phyloP scores from a whole-genome alignment of 768 basidiomycete genomes.

The Lactarius vividus region DNA sequence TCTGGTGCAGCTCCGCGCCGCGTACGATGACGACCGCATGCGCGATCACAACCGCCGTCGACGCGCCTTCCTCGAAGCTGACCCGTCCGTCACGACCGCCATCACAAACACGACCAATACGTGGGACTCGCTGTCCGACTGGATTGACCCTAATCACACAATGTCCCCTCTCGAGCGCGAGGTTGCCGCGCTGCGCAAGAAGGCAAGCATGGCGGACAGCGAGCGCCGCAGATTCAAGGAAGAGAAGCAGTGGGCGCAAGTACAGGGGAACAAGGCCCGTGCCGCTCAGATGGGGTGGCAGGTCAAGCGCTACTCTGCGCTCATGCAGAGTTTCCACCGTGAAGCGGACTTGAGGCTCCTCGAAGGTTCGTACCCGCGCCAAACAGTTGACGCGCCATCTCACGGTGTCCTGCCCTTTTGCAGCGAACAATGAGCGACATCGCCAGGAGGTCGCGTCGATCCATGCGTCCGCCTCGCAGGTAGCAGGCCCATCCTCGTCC shows the following conservation, averaged over 20 bases:
- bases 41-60: conserved; percentile 26
- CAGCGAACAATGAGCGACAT: conserved; percentile 31
- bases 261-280: conserved; percentile 71
- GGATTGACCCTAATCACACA: conserved; percentile 54
- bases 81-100: conserved; percentile 32
- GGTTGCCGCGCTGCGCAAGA: conserved; percentile 68
- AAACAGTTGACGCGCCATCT: background rate
- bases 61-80: conserved; percentile 31
- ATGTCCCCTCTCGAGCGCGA: conserved; percentile 71
- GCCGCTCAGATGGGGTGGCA: conserved; percentile 82
- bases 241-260: conserved; percentile 83
- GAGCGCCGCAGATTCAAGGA: conserved; percentile 82
- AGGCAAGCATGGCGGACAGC: conserved; percentile 78
- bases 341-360: conserved; percentile 71
- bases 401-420: conserved; percentile 18
- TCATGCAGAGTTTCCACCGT: conserved; percentile 77
- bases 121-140: conserved; percentile 66
- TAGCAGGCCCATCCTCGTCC: conserved; percentile 18
- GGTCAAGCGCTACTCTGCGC: conserved; percentile 72
- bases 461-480: conserved; percentile 24
- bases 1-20: conserved; percentile 24
- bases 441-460: conserved; percentile 26
- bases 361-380: conserved; percentile 47
- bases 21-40: conserved; percentile 6
- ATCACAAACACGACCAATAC: conserved; percentile 49